Evolutionary conservation across 2,329 filamentous ascomycete genomes (phyloP).

Genomic region (Fonsecaea nubica): DNA sequence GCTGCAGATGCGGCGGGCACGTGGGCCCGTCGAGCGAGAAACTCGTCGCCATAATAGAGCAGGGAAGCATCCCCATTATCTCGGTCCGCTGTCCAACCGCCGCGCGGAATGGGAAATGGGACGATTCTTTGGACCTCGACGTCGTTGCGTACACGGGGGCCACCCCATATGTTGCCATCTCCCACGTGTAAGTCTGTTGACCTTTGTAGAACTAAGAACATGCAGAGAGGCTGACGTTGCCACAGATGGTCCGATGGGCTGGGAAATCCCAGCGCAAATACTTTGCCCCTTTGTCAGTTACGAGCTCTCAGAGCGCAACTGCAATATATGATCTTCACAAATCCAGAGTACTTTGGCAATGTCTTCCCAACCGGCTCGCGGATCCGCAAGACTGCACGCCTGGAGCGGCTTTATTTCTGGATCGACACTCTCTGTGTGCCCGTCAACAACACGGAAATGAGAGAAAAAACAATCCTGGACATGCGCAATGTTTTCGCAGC

Average conservation of each 20-base stretch:
- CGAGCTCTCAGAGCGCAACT: background rate
- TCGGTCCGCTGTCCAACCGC: background rate
- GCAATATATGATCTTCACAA: constrained; percentile 1
- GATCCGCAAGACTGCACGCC: background rate
- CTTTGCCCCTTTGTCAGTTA: background rate
- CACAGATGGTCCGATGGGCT: constrained; percentile 1
- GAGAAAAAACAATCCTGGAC: constrained; percentile 2
- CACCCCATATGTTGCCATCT: background rate
- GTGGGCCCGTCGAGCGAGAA: background rate
- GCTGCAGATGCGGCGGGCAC: constrained; percentile 1
- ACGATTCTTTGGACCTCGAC: background rate
- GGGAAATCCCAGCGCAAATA: constrained; percentile 1
- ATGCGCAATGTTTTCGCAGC: constrained; percentile 2
- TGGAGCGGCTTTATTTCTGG: constrained; percentile 6
- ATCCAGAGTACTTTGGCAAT: constrained; percentile 1
- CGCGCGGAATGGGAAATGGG: background rate
- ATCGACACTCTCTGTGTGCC: constrained; percentile 8
- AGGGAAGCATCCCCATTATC: background rate
- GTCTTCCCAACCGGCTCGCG: background rate
- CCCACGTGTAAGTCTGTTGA: constrained; percentile 13
- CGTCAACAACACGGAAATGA: background rate
- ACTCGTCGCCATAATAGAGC: background rate
- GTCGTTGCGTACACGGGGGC: background rate
- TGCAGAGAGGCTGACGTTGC: background rate
- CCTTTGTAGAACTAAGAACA: background rate